A percentile compares a stretch with the other conserved stretches of the same genome.
phyloP scores from a whole-genome alignment of 164 flowering plant species.

The Tinospora cordifolia region DNA sequence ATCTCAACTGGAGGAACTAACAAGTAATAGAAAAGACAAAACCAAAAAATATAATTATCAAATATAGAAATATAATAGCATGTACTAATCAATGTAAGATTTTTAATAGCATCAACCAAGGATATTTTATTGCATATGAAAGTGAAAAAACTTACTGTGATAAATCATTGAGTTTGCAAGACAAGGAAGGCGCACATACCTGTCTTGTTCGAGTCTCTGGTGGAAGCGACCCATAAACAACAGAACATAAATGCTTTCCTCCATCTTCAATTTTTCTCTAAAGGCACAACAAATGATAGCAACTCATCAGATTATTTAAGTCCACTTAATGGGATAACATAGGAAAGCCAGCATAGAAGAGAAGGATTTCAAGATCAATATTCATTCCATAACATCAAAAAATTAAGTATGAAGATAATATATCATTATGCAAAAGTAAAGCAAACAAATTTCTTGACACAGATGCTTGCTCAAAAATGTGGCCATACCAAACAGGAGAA shows the following conservation, averaged over 20 bases:
- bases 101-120: neutral
- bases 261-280: constrained; percentile 57
- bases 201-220: constrained; percentile 94
- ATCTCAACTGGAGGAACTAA: neutral
- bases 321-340: neutral
- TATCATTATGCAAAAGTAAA: neutral
- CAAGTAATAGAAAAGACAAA: neutral
- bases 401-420: neutral
- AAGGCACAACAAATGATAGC: constrained; percentile 12
- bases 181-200: constrained; percentile 33
- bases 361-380: constrained; percentile 1
- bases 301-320: neutral
- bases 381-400: neutral
- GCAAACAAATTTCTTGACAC: neutral
- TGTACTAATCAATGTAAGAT: neutral
- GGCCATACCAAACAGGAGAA: neutral
- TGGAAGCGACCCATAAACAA: constrained; percentile 97
- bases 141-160: neutral
- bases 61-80: neutral
- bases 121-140: neutral
- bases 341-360: neutral
- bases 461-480: neutral
- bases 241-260: constrained; percentile 80
- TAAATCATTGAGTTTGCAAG: neutral
- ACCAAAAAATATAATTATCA: too few relatives aligned